These are phyloP conservation scores for Sequoiadendron giganteum DNA, from an alignment of 75 land plant species.

Conservation along the genomic window DNA sequence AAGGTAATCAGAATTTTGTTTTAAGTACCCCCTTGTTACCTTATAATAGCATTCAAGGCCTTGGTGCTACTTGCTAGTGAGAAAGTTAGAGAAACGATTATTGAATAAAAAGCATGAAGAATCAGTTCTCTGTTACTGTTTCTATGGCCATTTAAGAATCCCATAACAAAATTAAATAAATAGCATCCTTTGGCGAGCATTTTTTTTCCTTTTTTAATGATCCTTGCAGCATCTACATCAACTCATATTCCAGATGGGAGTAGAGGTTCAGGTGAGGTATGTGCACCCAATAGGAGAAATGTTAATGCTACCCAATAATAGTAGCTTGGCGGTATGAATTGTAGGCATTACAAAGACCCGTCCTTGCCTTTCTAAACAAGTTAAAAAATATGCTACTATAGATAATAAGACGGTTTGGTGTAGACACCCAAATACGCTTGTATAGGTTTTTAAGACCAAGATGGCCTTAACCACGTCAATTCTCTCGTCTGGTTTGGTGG, in stretches of 20 bases:
- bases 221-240: not conserved
- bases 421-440: not conserved
- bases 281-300: not conserved
- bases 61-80: not conserved
- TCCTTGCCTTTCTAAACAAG: not conserved
- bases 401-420: not conserved
- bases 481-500: not conserved
- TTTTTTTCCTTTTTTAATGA: not conserved
- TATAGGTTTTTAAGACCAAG: not conserved
- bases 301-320: not conserved
- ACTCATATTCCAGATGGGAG: too few relatives aligned
- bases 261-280: not conserved
- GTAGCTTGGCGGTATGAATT: too few relatives aligned
- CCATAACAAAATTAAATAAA: not conserved
- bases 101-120: not conserved
- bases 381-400: not conserved
- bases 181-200: too few relatives aligned
- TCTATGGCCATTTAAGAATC: not conserved
- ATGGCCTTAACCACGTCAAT: not conserved
- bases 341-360: not conserved
- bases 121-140: not conserved
- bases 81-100: not conserved
- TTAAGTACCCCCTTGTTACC: not conserved
- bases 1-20: slow-evolving; percentile 10
- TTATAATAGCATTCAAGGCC: not conserved